Evolutionary conservation across 352 stramenopile genomes (phyloP).

Genomic region (Globisporangium cystogenes): DNA sequence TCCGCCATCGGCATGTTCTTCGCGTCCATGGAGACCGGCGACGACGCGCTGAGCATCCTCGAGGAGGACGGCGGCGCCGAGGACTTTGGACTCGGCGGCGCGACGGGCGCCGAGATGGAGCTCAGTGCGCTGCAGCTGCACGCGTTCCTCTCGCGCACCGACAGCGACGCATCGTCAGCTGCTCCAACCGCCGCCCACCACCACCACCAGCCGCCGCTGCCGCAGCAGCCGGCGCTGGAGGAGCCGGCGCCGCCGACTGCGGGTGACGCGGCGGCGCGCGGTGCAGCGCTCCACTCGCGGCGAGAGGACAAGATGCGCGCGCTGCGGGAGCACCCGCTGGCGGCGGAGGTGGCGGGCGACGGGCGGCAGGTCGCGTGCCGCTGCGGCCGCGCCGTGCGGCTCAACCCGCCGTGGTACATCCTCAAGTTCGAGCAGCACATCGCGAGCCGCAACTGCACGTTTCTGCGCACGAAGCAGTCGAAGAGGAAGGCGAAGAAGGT

Average conservation of each 20-base stretch:
- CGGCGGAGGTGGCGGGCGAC: constrained; percentile 34
- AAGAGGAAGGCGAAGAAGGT: background rate
- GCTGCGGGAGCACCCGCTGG: constrained; percentile 53
- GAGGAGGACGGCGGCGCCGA: constrained; percentile 43
- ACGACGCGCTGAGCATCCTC: constrained; percentile 36
- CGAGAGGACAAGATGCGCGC: constrained; percentile 59
- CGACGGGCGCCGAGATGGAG: constrained; percentile 32
- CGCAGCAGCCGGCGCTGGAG: background rate
- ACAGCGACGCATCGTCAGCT: constrained; percentile 8
- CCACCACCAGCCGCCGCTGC: background rate
- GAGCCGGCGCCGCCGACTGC: constrained; percentile 11
- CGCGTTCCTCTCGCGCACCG: constrained; percentile 34
- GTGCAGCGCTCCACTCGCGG: constrained; percentile 36
- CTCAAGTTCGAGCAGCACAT: constrained; percentile 84
- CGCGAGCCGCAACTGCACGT: constrained; percentile 75
- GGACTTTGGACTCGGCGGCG: constrained; percentile 36
- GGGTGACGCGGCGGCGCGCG: constrained; percentile 21
- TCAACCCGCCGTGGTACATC: constrained; percentile 85
- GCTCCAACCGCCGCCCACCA: background rate
- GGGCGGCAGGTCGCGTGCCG: constrained; percentile 59
- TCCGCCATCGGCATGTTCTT: constrained; percentile 14
- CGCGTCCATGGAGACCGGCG: constrained; percentile 10
- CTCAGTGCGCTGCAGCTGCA: constrained; percentile 52
- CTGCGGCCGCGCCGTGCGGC: constrained; percentile 57
- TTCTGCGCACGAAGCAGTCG: constrained; percentile 34